Evolutionary conservation across 345 rosid species (phyloP).

Genomic region (Isatis tinctoria): DNA sequence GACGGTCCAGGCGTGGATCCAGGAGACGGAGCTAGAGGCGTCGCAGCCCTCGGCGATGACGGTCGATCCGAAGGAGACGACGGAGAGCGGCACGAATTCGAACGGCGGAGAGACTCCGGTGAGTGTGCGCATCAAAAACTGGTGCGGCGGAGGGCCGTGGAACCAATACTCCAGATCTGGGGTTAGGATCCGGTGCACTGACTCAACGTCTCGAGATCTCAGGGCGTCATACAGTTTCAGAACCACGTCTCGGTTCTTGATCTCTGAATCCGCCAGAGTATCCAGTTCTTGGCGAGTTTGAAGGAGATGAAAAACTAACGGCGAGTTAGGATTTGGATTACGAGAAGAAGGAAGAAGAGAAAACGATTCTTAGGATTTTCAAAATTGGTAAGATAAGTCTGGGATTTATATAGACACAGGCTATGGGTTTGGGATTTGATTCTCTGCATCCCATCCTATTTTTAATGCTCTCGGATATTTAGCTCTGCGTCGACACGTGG

Average conservation of each 20-base stretch:
- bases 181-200: constrained; percentile 69
- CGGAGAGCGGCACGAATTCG: constrained; percentile 44
- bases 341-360: not conserved
- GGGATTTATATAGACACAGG: constrained; percentile 18
- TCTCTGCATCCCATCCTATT: constrained; percentile 9
- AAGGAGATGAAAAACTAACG: not conserved
- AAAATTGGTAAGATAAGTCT: not conserved
- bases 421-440: constrained; percentile 9
- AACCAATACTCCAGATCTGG: constrained; percentile 99
- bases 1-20: constrained; percentile 98
- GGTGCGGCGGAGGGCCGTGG: constrained; percentile 97
- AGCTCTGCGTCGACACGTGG: not conserved
- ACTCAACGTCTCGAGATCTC: constrained; percentile 64
- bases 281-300: constrained; percentile 61
- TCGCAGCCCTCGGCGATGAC: constrained; percentile 91
- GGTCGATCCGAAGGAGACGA: constrained; percentile 57
- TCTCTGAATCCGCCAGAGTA: constrained; percentile 55
- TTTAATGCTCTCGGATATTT: not conserved
- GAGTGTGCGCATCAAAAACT: constrained; percentile 95
- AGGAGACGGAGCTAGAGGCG: constrained; percentile 48
- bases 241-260: constrained; percentile 73
- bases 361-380: not conserved
- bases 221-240: constrained; percentile 85
- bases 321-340: not conserved
- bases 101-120: constrained; percentile 53